These are phyloP conservation scores for Pichia manshurica DNA, from an alignment of 805 yeast genomes.

Conservation along the genomic window DNA sequence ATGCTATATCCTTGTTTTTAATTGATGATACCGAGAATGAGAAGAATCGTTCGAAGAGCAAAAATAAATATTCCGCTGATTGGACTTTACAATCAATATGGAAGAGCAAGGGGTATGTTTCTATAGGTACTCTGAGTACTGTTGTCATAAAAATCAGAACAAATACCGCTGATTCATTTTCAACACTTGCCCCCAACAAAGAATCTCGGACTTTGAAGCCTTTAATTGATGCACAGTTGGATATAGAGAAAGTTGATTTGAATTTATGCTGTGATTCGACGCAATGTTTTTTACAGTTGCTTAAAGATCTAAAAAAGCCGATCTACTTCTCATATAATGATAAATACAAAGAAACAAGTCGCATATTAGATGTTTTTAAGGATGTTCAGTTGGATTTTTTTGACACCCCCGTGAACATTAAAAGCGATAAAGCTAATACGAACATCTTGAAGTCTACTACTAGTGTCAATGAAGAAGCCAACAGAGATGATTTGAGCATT, in stretches of 20 bases:
- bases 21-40: conserved; percentile 55
- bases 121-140: conserved; percentile 43
- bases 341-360: conserved; percentile 41
- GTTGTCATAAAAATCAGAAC: conserved; percentile 31
- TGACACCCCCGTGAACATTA: not conserved
- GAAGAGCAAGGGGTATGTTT: conserved; percentile 44
- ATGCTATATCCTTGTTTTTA: conserved; percentile 46
- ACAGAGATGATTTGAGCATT: conserved; percentile 17
- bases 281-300: conserved; percentile 59
- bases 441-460: not conserved
- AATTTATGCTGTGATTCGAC: conserved; percentile 79
- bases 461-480: not conserved
- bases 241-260: conserved; percentile 38
- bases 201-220: conserved; percentile 21
- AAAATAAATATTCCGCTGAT: conserved; percentile 16
- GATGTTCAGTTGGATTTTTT: conserved; percentile 36
- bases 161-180: conserved; percentile 7
- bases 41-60: conserved; percentile 19
- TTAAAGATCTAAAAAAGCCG: conserved; percentile 70
- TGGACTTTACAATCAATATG: conserved; percentile 40
- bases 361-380: conserved; percentile 36
- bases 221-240: conserved; percentile 6
- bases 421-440: not conserved
- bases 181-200: not conserved
- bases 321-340: conserved; percentile 52